Evolutionary conservation across 345 rosid species (phyloP), one percentile per base, ranked within the genome.

Genomic region (Citrus sp.): DNA sequence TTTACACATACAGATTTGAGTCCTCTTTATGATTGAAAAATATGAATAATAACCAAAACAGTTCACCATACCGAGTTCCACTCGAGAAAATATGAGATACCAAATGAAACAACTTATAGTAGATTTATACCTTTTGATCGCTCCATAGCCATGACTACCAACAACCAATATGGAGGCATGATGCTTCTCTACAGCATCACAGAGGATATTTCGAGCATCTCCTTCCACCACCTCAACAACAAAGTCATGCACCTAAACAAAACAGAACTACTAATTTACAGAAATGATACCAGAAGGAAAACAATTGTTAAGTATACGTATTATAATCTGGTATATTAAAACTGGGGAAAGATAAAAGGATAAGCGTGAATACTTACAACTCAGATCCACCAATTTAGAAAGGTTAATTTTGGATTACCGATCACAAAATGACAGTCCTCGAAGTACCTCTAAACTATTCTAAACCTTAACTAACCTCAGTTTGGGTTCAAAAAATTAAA

Each of bases 191-290:
- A 27, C 27, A 27, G 27, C 27, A 1, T 27, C 27, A 27, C 27
- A 27, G 27, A 27, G 27, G 27, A 27, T 27, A 27, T 27, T 27
- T 1, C 99, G 87, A 5, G 93, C 92, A 90, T 96, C 99, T 7
- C 99, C 99, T 81, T 96, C 99, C 9, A 78, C 84, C 69, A 87
- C 91, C 78, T 94, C 93, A 34, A 84, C 61, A 13, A 68, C 76
- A 2, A 78, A 86, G 59, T 89, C 93, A 77, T 55, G 82, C 73
- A 92, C 94, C 99, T 96, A 82, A 72, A 82, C 35, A 82, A 82
- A 72, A 82, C 32, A 75, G 12, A 66, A 67, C 7, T 42, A 21
- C 14, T 65, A 22, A 74, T 16, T 16, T 68, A 32, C 75, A 71
- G 73, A 76, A 80, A 70, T 34, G 37, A 58, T 62, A 70, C 9